Percentiles rank a stretch among this genome's conserved stretches.
These are phyloP conservation scores for Torrubiellomyces zombiae DNA, from an alignment of 2,329 filamentous ascomycete species.

Conservation along the genomic window DNA sequence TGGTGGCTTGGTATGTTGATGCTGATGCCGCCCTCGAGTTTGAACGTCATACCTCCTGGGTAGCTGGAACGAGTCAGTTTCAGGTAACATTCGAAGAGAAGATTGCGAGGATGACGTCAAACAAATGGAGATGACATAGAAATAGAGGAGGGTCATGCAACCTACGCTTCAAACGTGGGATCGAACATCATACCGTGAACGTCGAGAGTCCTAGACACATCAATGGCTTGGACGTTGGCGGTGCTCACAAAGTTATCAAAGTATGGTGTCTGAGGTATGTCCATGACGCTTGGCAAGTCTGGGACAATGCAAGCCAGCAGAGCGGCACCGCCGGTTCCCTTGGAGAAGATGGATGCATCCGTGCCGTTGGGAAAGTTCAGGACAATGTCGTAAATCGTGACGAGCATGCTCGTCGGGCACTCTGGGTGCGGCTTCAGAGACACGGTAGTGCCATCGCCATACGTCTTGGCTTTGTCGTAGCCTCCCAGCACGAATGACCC, in stretches of 20 bases:
- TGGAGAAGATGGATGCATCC: conserved; percentile 4
- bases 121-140: not conserved
- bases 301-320: conserved; percentile 5
- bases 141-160: conserved; percentile 9
- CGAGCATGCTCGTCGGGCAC: conserved; percentile 2
- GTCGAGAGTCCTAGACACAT: no score
- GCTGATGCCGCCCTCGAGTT: conserved; percentile 1
- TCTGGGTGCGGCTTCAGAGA: not conserved
- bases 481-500: conserved; percentile 6
- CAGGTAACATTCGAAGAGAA: not conserved
- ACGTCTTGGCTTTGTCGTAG: conserved; percentile 6
- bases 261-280: conserved; percentile 2
- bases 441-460: conserved; percentile 2
- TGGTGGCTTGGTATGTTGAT: conserved; percentile 5
- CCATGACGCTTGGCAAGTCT: conserved; percentile 4
- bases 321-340: not conserved
- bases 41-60: conserved; percentile 3
- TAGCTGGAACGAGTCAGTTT: conserved; percentile 1
- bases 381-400: conserved; percentile 4
- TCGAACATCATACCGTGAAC: no score
- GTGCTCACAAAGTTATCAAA: conserved; percentile 2
- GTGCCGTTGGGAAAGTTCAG: conserved; percentile 5
- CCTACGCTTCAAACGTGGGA: conserved; percentile 2
- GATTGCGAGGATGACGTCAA: no score
- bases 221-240: no score